Conservation (phyloP, 1,139 yeast genomes). For the Zhuliangozyma parablackwelliae region DNA sequence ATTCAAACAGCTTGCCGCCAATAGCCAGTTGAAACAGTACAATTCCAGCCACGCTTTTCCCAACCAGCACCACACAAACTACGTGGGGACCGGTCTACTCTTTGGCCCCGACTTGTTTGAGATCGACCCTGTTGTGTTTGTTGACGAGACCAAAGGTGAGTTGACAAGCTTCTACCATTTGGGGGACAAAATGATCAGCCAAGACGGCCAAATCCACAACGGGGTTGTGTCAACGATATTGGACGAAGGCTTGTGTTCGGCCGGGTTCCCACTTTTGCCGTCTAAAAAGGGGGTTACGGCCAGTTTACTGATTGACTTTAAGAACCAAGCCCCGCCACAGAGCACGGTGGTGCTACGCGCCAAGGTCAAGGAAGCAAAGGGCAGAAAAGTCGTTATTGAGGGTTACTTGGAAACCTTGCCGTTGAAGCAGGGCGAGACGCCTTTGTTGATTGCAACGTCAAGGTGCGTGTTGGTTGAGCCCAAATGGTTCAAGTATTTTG, state of each 20-base stretch:
- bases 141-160: conserved; percentile 42
- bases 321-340: conserved; percentile 62
- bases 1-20: conserved; percentile 25
- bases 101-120: conserved; percentile 60
- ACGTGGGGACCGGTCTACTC: conserved; percentile 63
- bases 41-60: conserved; percentile 50
- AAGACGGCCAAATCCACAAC: conserved; percentile 77
- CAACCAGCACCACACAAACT: conserved; percentile 54
- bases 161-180: conserved; percentile 63
- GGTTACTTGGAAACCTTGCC: conserved; percentile 57
- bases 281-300: conserved; percentile 91
- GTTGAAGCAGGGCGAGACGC: conserved; percentile 16
- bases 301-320: conserved; percentile 59
- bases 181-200: conserved; percentile 62
- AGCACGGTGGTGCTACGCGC: conserved; percentile 67
- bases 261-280: conserved; percentile 86
- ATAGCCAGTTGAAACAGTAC: conserved; percentile 21
- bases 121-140: conserved; percentile 61
- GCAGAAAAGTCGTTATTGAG: conserved; percentile 74
- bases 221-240: conserved; percentile 79
- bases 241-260: conserved; percentile 82
- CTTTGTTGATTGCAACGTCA: conserved; percentile 49
- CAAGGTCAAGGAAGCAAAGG: conserved; percentile 59
- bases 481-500: conserved; percentile 67
- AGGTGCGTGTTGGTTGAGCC: conserved; percentile 71